A percentile compares a stretch with the other conserved stretches of the same genome.
phyloP scores from a whole-genome alignment of 2,329 filamentous ascomycete species.

The Sporothrix euskadiensis region DNA sequence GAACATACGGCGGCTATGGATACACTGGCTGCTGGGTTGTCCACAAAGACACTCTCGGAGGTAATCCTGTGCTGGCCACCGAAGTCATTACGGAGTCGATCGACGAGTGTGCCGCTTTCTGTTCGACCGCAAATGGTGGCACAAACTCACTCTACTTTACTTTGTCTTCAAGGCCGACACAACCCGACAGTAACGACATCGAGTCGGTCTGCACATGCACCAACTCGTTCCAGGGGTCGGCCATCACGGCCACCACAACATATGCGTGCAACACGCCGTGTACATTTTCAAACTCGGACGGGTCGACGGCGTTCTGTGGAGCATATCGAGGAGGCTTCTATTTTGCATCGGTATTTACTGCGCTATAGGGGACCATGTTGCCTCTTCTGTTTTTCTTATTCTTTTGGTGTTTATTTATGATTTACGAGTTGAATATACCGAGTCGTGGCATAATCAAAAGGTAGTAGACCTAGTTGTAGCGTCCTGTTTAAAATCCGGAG shows the following conservation, averaged over 20 bases:
- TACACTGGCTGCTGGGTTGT: slow-evolving; percentile 30
- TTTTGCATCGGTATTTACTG: slow-evolving; percentile 25
- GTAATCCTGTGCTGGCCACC: slow-evolving; percentile 23
- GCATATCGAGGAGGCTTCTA: slow-evolving; percentile 7
- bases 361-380: background rate
- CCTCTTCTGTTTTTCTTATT: background rate
- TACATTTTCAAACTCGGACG: slow-evolving; percentile 23
- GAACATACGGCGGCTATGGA: background rate
- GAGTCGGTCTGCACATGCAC: slow-evolving; percentile 30
- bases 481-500: too few relatives aligned
- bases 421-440: background rate
- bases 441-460: too few relatives aligned
- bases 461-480: too few relatives aligned
- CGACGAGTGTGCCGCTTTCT: slow-evolving; percentile 28
- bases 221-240: slow-evolving; percentile 27
- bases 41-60: slow-evolving; percentile 10
- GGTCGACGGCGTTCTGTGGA: slow-evolving; percentile 22
- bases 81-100: slow-evolving; percentile 29
- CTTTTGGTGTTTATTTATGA: background rate
- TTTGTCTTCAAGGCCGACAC: slow-evolving; percentile 24
- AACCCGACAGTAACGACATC: background rate
- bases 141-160: slow-evolving; percentile 27
- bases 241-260: slow-evolving; percentile 11
- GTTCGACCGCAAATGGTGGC: slow-evolving; percentile 23
- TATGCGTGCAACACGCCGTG: slow-evolving; percentile 26